Conservation (phyloP, 2,329 filamentous ascomycete species). For the Arthrobotrys pseudoclavata region DNA sequence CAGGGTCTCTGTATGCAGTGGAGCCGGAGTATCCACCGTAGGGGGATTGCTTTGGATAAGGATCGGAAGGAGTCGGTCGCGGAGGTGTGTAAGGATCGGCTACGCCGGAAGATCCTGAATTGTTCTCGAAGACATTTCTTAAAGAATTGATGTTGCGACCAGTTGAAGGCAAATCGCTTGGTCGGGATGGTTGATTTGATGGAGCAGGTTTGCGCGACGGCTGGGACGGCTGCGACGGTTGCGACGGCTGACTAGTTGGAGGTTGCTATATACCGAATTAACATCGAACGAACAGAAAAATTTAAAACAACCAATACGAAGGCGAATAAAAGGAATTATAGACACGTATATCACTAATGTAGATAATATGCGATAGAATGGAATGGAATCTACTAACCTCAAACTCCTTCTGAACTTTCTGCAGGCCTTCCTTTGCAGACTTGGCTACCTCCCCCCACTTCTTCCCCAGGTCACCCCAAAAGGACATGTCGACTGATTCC, state of each 20-base stretch:
- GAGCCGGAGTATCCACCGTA: constrained; percentile 30
- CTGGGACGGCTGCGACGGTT: constrained; percentile 19
- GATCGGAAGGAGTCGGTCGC: constrained; percentile 50
- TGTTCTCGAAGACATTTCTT: constrained; percentile 27
- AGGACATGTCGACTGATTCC: constrained; percentile 57
- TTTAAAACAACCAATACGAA: background rate
- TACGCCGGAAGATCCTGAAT: constrained; percentile 28
- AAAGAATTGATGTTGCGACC: constrained; percentile 21
- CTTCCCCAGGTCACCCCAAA: constrained; percentile 54
- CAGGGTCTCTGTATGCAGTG: constrained; percentile 36
- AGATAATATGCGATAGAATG: constrained; percentile 14
- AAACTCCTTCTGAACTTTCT: constrained; percentile 47
- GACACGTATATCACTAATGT: constrained; percentile 27
- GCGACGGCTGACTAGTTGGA: constrained; percentile 17
- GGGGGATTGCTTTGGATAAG: constrained; percentile 41
- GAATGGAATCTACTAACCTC: constrained; percentile 34
- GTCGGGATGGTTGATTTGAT: constrained; percentile 51
- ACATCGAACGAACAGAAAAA: background rate
- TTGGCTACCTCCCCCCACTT: constrained; percentile 56
- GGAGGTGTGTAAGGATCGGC: constrained; percentile 46
- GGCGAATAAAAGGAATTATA: constrained; percentile 3
- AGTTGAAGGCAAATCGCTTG: constrained; percentile 28
- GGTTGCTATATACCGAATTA: constrained; percentile 7
- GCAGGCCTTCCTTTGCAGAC: constrained; percentile 42
- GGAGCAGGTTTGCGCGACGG: constrained; percentile 32